Base-by-base conservation (phyloP, 208 protist species). In the Leishmania aethiopica region DNA sequence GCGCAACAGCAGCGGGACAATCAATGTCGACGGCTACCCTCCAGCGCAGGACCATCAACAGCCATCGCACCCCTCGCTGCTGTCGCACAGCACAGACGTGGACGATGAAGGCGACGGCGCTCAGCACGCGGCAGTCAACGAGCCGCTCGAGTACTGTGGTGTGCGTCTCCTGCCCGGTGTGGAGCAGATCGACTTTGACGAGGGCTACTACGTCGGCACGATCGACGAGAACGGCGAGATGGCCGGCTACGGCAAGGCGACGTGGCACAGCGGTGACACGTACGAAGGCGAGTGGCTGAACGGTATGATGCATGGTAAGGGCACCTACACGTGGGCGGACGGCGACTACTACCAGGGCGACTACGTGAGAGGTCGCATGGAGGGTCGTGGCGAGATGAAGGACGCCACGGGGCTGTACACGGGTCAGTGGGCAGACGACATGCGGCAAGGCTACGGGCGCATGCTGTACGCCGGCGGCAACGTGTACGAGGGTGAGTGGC, bases 401-500 rank as follows among this genome's bases (percentile, higher is more conserved):
- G 97, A 97, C 84, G 75, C 76, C 35, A 94, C 83, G 25, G 94
- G 95, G 35, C 62, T 90, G 49, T 98, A 98, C 84, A 81, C 84
- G 3, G 96, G 96, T 11, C 87, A 96, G 22, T 98, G 96, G 95
- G 88, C 89, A 45, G 87, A 96, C 64, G 96, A 97, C 84, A 90
- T 92, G 90, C 91, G 94, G 0, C 87, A 96, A 51, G 96, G 96
- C 25, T 69, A 89, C 37, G 96, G 96, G 10, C 85, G 86, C 22
- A 98, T 97, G 94, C 80, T 89, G 64, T 97, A 96, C 76, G 75
- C 83, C 47, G 88, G 92, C 51, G 91, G 91, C 28, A 94, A 91
- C 81, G 83, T 94, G 11, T 98, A 98, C 84, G 94, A 97, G 45
- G 96, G 96, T 25, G 90, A 97, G 74, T 98, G 96, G 96, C 79